These are phyloP conservation scores for Pestalotiopsis sp. DNA, from an alignment of 2,329 filamentous ascomycete species.

Conservation along the genomic window DNA sequence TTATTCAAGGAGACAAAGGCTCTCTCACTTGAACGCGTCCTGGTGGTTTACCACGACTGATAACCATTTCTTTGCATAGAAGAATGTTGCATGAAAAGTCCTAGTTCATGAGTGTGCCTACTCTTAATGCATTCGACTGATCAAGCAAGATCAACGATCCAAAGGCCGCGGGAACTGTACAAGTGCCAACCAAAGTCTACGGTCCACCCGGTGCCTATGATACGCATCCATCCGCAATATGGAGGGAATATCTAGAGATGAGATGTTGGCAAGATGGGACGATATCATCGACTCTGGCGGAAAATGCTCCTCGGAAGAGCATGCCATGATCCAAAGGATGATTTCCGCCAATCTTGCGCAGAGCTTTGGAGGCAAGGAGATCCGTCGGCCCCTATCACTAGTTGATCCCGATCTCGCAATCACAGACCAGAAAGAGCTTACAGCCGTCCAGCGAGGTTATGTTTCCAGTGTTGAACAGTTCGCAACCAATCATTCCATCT, in stretches of 20 bases:
- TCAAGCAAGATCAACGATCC: not conserved
- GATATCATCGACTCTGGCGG: not conserved
- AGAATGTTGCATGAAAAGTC: not conserved
- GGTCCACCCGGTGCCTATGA: not conserved
- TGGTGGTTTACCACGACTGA: not conserved
- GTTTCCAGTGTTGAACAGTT: slow-evolving; percentile 56
- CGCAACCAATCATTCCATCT: slow-evolving; percentile 50
- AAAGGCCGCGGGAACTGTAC: not conserved
- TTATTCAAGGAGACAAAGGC: not conserved
- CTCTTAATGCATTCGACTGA: not conserved
- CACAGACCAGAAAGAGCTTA: slow-evolving; percentile 37
- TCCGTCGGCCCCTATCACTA: slow-evolving; percentile 50
- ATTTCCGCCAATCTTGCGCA: slow-evolving; percentile 55
- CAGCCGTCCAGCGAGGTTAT: slow-evolving; percentile 56
- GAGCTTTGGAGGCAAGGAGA: slow-evolving; percentile 43
- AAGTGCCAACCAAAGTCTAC: not conserved
- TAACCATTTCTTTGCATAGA: not conserved
- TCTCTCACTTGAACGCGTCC: not conserved
- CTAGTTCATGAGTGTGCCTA: not conserved
- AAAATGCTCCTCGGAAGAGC: slow-evolving; percentile 43
- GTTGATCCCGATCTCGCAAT: slow-evolving; percentile 39
- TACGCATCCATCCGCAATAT: not conserved
- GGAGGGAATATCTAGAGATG: slow-evolving; percentile 8
- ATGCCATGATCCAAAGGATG: slow-evolving; percentile 56
- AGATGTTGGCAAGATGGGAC: slow-evolving; percentile 28